A percentile compares a stretch with the other conserved stretches of the same genome.
phyloP scores from a whole-genome alignment of 306 rosid species.

The Citrullus colocynthis region DNA sequence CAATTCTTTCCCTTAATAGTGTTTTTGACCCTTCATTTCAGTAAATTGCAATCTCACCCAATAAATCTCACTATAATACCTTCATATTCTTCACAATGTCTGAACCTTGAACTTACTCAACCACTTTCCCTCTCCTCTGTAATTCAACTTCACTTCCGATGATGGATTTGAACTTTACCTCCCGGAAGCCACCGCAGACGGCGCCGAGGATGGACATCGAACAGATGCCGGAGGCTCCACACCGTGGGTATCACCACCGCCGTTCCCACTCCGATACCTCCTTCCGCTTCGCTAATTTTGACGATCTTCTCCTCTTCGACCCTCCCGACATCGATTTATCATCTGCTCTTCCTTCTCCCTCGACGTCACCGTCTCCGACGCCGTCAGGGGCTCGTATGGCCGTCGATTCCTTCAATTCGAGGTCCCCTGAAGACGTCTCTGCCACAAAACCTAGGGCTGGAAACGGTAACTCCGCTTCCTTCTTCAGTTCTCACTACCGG shows the following conservation, averaged over 20 bases:
- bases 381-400: constrained; percentile 20
- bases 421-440: constrained; percentile 43
- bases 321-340: constrained; percentile 84
- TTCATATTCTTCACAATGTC: neutral
- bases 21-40: neutral
- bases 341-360: constrained; percentile 48
- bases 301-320: constrained; percentile 84
- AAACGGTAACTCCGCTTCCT: neutral
- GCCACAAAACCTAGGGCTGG: constrained; percentile 20
- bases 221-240: constrained; percentile 60
- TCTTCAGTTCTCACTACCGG: constrained; percentile 30
- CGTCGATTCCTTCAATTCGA: constrained; percentile 21
- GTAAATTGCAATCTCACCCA: neutral
- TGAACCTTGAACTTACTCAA: neutral
- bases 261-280: constrained; percentile 85
- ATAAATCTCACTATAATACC: neutral
- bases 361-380: constrained; percentile 12
- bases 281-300: constrained; percentile 66
- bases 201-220: constrained; percentile 41
- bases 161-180: constrained; percentile 35
- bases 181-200: constrained; percentile 21
- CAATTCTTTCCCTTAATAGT: neutral
- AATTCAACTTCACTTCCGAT: neutral
- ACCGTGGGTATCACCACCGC: constrained; percentile 77
- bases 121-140: neutral